Base-by-base conservation (phyloP, 202 grass and related monocot genomes). In the Panicum virgatum region DNA sequence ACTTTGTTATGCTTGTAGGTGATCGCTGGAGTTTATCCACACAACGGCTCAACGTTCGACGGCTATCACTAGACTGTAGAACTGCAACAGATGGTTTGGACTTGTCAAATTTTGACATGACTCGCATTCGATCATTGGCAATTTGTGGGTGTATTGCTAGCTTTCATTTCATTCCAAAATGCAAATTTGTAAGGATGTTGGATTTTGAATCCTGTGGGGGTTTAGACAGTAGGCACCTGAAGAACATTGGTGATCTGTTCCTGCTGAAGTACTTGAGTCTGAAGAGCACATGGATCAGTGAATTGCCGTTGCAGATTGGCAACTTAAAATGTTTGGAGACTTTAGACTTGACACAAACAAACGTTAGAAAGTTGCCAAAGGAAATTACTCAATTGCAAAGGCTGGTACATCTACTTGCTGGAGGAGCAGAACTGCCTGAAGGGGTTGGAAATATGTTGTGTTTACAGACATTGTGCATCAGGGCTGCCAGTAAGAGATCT, bases 241-340 rank as follows among this genome's bases (percentile, higher is more conserved):
- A 50, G 8, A 32, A 72, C 29, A 72, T 72, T 34, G 45, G 69
- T 34, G 15, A 34, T 3, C 1, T 72, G 69, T 20, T 72, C 26
- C 25, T 51, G 9, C 26, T 72, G 45, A 72, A 72, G 15, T 72
- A 72, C 26, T 32, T 72, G 45, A 72, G 69, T 29, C 15, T 72
- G 1, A 71, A 50, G 16, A 71, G 26, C 68, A 72, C 69, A n/a
- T 72, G 45, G 69, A 50, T 51, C 45, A 72, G 26, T 12, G 26
- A 72, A 30, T 27, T 72, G 9, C 69, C 69, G 4, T 1, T 0
- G 26, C 14, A 29, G 6, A 72, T 72, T 32, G 69, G 69, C 0
- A 1, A 72, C 5, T 32, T 51, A 19, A 20, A 34, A 72, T 72
- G 45, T 7, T 16, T 72, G 9, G 45, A 72, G 69, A 72, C 69